Evolutionary conservation across 768 basidiomycete species (phyloP).

Genomic region (Thelephora aurantiotincta): DNA sequence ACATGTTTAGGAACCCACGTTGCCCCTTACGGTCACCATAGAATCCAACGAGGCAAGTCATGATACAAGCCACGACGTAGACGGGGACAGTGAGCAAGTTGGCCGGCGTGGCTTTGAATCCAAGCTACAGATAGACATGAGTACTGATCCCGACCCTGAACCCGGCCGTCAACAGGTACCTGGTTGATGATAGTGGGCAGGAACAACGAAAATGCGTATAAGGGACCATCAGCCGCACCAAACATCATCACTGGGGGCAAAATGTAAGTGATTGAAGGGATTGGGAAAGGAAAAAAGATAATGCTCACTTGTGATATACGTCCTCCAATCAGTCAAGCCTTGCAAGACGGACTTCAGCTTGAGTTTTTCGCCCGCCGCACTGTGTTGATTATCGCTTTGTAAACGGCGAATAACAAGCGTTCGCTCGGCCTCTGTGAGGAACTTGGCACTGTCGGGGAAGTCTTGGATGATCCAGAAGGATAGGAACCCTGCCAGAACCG

Average conservation of each 20-base stretch:
- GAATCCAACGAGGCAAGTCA: conserved; percentile 53
- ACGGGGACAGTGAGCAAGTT: conserved; percentile 71
- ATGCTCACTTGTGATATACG: conserved; percentile 35
- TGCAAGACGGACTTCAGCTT: conserved; percentile 40
- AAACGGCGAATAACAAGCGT: conserved; percentile 51
- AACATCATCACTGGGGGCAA: conserved; percentile 36
- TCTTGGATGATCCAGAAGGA: conserved; percentile 75
- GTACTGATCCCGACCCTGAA: conserved; percentile 3
- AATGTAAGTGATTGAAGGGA: neutral
- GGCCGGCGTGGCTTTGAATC: conserved; percentile 55
- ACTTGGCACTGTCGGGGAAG: conserved; percentile 72
- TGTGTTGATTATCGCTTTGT: conserved; percentile 55
- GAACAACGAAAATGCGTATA: conserved; percentile 71
- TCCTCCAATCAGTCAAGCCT: conserved; percentile 61
- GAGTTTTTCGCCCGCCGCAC: conserved; percentile 55
- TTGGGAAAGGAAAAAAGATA: neutral
- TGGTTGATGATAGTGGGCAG: conserved; percentile 66
- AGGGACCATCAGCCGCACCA: conserved; percentile 42
- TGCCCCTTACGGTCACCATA: conserved; percentile 45
- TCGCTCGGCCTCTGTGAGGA: conserved; percentile 58
- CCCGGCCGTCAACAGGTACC: conserved; percentile 21
- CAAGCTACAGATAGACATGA: conserved; percentile 16
- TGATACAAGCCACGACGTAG: conserved; percentile 51
- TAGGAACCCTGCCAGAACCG: conserved; percentile 45
- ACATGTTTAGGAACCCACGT: conserved; percentile 55